These are phyloP conservation scores for Chenopodium quinoa DNA, from an alignment of 148 eudicot species.

Conservation along the genomic window DNA sequence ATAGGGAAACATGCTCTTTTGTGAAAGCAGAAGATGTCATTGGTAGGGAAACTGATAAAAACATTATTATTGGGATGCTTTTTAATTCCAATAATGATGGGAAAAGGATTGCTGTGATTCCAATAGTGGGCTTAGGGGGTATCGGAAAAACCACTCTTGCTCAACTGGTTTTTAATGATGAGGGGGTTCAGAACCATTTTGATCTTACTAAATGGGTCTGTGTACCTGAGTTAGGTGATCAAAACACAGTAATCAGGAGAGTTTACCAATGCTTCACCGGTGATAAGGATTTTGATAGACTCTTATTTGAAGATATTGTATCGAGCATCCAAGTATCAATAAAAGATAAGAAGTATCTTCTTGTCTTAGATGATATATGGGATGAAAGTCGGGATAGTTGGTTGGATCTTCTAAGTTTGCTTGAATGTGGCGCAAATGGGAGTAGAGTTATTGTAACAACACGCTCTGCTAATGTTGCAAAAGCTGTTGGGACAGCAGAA, in stretches of 20 bases:
- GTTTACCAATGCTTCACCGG: neutral
- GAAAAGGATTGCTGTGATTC: slow-evolving; percentile 13
- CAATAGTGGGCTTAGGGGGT: slow-evolving; percentile 22
- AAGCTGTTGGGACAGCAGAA: neutral
- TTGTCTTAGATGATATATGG: slow-evolving; percentile 24
- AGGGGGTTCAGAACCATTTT: neutral
- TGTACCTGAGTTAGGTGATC: slow-evolving; percentile 9
- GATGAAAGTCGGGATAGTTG: slow-evolving; percentile 9
- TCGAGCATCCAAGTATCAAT: neutral
- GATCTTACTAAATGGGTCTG: slow-evolving; percentile 6
- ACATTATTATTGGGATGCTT: neutral
- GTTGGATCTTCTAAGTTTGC: neutral
- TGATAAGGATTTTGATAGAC: neutral
- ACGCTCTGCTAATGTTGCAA: slow-evolving; percentile 5
- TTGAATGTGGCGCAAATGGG: slow-evolving; percentile 5
- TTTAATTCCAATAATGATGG: slow-evolving; percentile 9
- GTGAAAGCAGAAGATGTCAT: slow-evolving; percentile 7
- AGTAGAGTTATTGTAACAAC: slow-evolving; percentile 20
- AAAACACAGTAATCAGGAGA: neutral
- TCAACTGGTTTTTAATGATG: slow-evolving; percentile 17
- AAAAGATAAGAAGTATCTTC: slow-evolving; percentile 1
- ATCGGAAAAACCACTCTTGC: slow-evolving; percentile 20
- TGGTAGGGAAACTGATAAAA: slow-evolving; percentile 11
- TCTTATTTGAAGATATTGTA: neutral
- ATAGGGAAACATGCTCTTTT: slow-evolving; percentile 16